Base-by-base conservation (phyloP, 2,329 filamentous ascomycete species). In the Calonectria henricotiae region DNA sequence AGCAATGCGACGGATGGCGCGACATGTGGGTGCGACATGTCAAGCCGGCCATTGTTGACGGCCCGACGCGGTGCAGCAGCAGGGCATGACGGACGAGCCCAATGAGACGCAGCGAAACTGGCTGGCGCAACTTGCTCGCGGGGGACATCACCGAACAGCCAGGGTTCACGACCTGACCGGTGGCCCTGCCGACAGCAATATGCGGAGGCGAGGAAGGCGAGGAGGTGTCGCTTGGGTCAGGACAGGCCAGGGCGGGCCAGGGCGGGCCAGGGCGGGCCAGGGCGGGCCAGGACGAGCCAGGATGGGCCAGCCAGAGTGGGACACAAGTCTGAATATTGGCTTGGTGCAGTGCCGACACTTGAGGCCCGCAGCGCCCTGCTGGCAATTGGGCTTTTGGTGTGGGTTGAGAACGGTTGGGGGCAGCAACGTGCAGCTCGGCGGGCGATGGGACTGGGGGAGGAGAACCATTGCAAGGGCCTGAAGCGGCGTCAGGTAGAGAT, bases 281-380 rank as follows among this genome's bases (percentile, higher is more conserved):
- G 27, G 2, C 27, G 27, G 27, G 27, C 4, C 27, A 30, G 27
- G 27, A 30, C 27, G 27, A 7, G 27, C 27, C 27, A 30, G 27
- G 27, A 41, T 25, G 51, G 43, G 43, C 43, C 69, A 71, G 39
- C 65, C 69, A 71, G 69, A 71, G 66, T 20, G 39, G 58, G 69
- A 17, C 69, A 71, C 69, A 71, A 65, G 20, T 63, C 63, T 55
- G 41, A 62, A 44, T 49, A 44, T 47, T 67, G 65, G 55, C 32
- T 17, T 20, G 15, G 13, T 60, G 39, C 39, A 47, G 46, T 23
- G 37, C 43, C 60, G 55, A 68, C 27, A 39, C 44, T 51, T 51
- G 62, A 54, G 67, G 39, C 35, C 39, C 54, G 67, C 62, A 68
- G 17, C n/a, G 27, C 23, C 32, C 41, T 35, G 58, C 6, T 60